Percentiles rank a stretch among this genome's conserved stretches.
Conservation (phyloP, 2,329 filamentous ascomycete genomes). For the Aspergillus sergii region DNA sequence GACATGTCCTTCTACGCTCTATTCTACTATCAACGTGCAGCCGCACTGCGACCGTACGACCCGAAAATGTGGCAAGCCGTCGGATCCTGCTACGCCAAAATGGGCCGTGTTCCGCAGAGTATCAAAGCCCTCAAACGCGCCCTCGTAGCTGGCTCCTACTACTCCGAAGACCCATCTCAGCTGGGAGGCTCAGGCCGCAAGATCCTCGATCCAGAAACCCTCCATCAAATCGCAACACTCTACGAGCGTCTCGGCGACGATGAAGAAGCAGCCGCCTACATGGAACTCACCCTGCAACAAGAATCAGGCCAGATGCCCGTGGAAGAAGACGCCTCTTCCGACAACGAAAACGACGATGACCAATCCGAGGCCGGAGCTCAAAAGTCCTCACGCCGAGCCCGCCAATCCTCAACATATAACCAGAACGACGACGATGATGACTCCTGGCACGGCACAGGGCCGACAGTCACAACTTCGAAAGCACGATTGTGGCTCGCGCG, state of each 20-base stretch:
- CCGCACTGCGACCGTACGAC: conserved; percentile 90
- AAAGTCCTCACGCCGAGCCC: conserved; percentile 30
- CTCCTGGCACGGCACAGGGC: conserved; percentile 67
- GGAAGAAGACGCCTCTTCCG: conserved; percentile 36
- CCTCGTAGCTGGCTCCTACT: conserved; percentile 82
- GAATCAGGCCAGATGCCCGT: conserved; percentile 69
- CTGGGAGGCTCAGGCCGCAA: conserved; percentile 36
- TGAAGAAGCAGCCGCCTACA: conserved; percentile 84
- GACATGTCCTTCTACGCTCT: conserved; percentile 98
- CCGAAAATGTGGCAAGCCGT: conserved; percentile 99
- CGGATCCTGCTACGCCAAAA: conserved; percentile 86
- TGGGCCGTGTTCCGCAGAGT: conserved; percentile 82
- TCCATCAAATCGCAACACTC: conserved; percentile 86
- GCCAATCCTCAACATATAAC: conserved; percentile 29
- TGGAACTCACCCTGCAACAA: conserved; percentile 93
- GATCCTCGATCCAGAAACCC: conserved; percentile 83
- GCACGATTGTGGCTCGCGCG: conserved; percentile 92
- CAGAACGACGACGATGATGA: conserved; percentile 44
- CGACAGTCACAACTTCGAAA: conserved; percentile 88
- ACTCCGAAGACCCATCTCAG: conserved; percentile 51
- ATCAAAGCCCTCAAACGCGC: conserved; percentile 96
- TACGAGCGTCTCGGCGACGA: conserved; percentile 80
- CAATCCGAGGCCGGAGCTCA: conserved; percentile 37
- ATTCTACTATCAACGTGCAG: conserved; percentile 97
- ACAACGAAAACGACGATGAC: conserved; percentile 35